Base-by-base conservation (phyloP, 2,329 filamentous ascomycete genomes). In the Stemphylium beticola region DNA sequence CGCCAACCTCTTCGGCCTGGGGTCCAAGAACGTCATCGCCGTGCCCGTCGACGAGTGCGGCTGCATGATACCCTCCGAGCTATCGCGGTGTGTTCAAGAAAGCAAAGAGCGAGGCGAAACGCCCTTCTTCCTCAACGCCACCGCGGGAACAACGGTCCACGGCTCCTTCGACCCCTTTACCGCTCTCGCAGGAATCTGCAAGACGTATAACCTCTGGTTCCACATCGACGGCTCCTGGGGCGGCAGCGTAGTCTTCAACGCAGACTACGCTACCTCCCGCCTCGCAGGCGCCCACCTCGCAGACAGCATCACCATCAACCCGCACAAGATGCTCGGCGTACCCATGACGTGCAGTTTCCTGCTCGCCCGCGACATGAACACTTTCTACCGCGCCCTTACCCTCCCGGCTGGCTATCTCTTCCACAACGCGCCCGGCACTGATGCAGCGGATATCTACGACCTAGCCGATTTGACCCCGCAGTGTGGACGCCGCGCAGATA, bases 301-400 rank as follows among this genome's bases (percentile, higher is more conserved):
- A 9, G 84, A 97, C 75, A 91, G 87, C 12, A 80, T 98, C 34
- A 91, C 92, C 2, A 85, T 96, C 49, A 98, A 96, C 75, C 93
- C 95, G 53, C 95, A 99, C 79, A 98, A 98, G 79, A 98, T 98
- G 95, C 84, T 98, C 71, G 91, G 91, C 54, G 90, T 92, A 2
- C 93, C 95, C 0, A 79, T 96, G 36, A 96, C 93, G 0, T 98
- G 93, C 78, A 93, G 89, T 0, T 97, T 96, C 78, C 83, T 99
- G 4, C 83, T 99, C 11, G 88, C 86, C 0, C 83, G 84, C 2
- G 93, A 98, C 72, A 77, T 96, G 70, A 80, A 82, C 51, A 78
- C 88, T 20, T 96, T 98, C 74, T 89, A 95, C 74, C 80, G 78
- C 41, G 92, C 92, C 11, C 96, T 96, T 77, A 96, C 90, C 2